Evolutionary conservation across 176 grass and related monocot genomes (phyloP).

Genomic region (Dendrocalamus sinicus): DNA sequence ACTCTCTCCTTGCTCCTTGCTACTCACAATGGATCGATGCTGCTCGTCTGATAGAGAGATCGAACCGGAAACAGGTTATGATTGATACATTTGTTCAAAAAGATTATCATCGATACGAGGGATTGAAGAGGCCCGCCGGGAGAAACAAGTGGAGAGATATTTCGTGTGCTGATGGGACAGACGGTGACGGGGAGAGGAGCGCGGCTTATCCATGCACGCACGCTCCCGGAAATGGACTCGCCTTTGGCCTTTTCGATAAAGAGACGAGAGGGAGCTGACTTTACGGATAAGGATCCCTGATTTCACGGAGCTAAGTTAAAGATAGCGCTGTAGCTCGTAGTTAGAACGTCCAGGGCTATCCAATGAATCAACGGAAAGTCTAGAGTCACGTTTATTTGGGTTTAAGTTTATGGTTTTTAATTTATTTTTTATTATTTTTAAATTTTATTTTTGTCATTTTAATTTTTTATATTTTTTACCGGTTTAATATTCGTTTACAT

Average conservation of each 20-base stretch:
- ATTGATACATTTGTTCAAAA: too few relatives aligned
- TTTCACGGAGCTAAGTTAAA: too few relatives aligned
- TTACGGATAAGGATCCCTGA: background rate
- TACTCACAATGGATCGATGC: background rate
- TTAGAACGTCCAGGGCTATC: too few relatives aligned
- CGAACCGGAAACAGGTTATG: background rate
- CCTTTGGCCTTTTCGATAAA: conserved; percentile 11
- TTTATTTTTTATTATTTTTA: too few relatives aligned
- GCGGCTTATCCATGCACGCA: background rate
- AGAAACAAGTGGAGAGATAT: background rate
- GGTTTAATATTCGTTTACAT: too few relatives aligned
- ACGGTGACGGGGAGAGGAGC: background rate
- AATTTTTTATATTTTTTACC: too few relatives aligned
- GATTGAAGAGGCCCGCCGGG: background rate
- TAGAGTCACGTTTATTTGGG: too few relatives aligned
- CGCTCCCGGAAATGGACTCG: conserved; percentile 22
- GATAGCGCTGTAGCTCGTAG: too few relatives aligned
- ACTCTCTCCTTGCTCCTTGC: background rate
- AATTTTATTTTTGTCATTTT: too few relatives aligned
- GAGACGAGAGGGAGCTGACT: conserved; percentile 24
- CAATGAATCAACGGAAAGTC: too few relatives aligned
- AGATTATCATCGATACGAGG: too few relatives aligned
- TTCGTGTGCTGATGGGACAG: background rate
- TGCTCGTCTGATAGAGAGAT: background rate
- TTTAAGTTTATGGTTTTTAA: too few relatives aligned